Conservation (phyloP, 2,329 filamentous ascomycete species). For the Colletotrichum euphorbiae region DNA sequence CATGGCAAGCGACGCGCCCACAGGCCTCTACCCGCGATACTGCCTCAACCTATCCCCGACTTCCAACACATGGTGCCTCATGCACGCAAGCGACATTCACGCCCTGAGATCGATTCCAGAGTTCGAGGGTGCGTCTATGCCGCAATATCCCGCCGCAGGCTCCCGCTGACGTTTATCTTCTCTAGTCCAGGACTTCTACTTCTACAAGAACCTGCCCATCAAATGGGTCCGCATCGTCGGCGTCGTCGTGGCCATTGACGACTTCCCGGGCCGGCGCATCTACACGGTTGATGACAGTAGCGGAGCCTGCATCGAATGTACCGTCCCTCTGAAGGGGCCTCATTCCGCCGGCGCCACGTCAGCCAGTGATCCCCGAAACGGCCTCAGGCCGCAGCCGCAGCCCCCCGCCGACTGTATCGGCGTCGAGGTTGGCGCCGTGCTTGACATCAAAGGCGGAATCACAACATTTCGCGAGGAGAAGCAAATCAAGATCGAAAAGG, state of each 20-base stretch:
- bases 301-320: slow-evolving; percentile 67
- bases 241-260: slow-evolving; percentile 72
- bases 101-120: slow-evolving; percentile 59
- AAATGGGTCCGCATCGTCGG: slow-evolving; percentile 80
- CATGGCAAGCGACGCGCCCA: slow-evolving; percentile 59
- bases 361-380: not conserved
- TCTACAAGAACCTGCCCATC: slow-evolving; percentile 80
- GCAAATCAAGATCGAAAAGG: slow-evolving; percentile 65
- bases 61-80: slow-evolving; percentile 68
- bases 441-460: slow-evolving; percentile 68
- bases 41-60: slow-evolving; percentile 74
- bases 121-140: slow-evolving; percentile 61
- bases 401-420: slow-evolving; percentile 43
- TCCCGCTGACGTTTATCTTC: not conserved
- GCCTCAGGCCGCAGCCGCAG: slow-evolving; percentile 25
- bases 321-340: slow-evolving; percentile 42
- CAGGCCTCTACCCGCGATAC: slow-evolving; percentile 68
- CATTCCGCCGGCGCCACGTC: slow-evolving; percentile 8
- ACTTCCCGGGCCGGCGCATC: slow-evolving; percentile 58
- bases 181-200: slow-evolving; percentile 67
- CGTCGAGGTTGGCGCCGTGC: slow-evolving; percentile 64
- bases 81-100: slow-evolving; percentile 64
- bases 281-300: slow-evolving; percentile 76
- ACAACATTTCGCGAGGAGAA: slow-evolving; percentile 59
- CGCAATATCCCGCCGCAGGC: not conserved